Evolutionary conservation across 805 yeast species (phyloP).

Genomic region (Komagataella ulmi): DNA sequence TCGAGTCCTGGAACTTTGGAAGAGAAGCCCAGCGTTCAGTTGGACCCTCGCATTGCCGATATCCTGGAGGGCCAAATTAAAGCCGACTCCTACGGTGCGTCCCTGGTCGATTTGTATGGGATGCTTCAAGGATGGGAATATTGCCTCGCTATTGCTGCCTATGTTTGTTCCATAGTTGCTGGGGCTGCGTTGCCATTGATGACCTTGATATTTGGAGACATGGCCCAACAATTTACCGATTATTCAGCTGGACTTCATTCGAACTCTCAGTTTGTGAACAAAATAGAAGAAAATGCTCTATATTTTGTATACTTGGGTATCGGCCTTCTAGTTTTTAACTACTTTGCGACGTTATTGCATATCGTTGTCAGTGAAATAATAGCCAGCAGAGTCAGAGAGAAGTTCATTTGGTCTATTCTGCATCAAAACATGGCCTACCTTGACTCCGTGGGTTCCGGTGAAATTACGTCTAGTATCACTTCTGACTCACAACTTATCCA

Average conservation of each 20-base stretch:
- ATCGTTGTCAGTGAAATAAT: slow-evolving; percentile 26
- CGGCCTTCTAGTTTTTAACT: slow-evolving; percentile 17
- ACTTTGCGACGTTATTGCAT: slow-evolving; percentile 19
- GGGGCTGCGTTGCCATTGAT: slow-evolving; percentile 27
- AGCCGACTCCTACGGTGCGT: not conserved
- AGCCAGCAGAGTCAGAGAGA: slow-evolving; percentile 19
- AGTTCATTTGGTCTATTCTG: slow-evolving; percentile 19
- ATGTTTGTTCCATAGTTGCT: slow-evolving; percentile 18
- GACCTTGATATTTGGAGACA: slow-evolving; percentile 23
- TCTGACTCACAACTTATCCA: slow-evolving; percentile 24
- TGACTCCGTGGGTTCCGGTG: slow-evolving; percentile 26
- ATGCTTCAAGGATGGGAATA: slow-evolving; percentile 10
- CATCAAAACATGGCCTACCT: slow-evolving; percentile 27
- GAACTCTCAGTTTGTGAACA: slow-evolving; percentile 16
- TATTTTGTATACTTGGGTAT: slow-evolving; percentile 25
- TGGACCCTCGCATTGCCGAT: not conserved
- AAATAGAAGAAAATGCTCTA: slow-evolving; percentile 19
- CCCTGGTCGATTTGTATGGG: not conserved
- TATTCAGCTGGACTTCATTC: slow-evolving; percentile 12
- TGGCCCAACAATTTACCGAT: slow-evolving; percentile 20
- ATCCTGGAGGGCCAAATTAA: not conserved
- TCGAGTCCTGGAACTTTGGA: not conserved
- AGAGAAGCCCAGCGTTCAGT: not conserved
- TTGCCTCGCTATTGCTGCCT: slow-evolving; percentile 15
- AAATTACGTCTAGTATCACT: slow-evolving; percentile 25